These are phyloP conservation scores for Kregervanrija delftensis DNA, from an alignment of 805 yeast species.

Conservation along the genomic window DNA sequence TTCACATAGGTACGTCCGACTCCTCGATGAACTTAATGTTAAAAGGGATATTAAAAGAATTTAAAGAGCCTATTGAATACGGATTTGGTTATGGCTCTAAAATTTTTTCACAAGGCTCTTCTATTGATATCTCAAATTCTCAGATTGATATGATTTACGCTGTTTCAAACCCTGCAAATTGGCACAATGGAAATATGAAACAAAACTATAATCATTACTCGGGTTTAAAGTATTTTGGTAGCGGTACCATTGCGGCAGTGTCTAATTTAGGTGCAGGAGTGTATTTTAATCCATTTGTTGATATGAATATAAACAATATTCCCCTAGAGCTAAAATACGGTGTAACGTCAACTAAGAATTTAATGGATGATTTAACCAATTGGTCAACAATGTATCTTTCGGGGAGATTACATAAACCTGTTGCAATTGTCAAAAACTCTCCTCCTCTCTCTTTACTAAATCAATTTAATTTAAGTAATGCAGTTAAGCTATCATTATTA, in stretches of 20 bases:
- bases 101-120: slow-evolving; percentile 67
- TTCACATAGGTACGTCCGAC: slow-evolving; percentile 34
- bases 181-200: slow-evolving; percentile 69
- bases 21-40: slow-evolving; percentile 36
- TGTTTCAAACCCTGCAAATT: slow-evolving; percentile 64
- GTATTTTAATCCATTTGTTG: slow-evolving; percentile 87
- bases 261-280: slow-evolving; percentile 82
- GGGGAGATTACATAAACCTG: slow-evolving; percentile 93
- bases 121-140: slow-evolving; percentile 34
- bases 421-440: slow-evolving; percentile 62
- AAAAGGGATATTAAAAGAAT: slow-evolving; percentile 26
- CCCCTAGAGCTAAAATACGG: slow-evolving; percentile 68
- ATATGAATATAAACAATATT: slow-evolving; percentile 39
- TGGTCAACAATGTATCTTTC: slow-evolving; percentile 88
- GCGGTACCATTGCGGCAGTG: slow-evolving; percentile 46
- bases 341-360: slow-evolving; percentile 55
- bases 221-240: slow-evolving; percentile 50
- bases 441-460: slow-evolving; percentile 58
- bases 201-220: slow-evolving; percentile 78
- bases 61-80: slow-evolving; percentile 65
- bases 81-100: slow-evolving; percentile 96
- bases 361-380: slow-evolving; percentile 63
- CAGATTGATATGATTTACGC: slow-evolving; percentile 85
- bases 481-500: slow-evolving; percentile 61
- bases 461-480: slow-evolving; percentile 71